phyloP scores from a whole-genome alignment of 148 eudicot species.

The Cornus florida region DNA sequence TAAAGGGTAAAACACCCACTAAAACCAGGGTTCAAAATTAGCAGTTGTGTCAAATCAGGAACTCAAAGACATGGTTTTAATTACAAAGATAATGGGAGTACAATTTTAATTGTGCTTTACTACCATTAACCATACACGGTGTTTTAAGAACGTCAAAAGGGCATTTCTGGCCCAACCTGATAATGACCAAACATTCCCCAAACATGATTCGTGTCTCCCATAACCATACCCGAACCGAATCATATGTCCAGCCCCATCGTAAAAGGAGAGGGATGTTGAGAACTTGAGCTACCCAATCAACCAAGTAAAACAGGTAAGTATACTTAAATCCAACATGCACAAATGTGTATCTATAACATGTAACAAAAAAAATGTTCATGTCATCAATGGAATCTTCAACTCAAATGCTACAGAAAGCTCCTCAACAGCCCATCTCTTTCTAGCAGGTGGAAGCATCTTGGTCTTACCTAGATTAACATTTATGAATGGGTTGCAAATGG shows the following conservation, averaged over 20 bases:
- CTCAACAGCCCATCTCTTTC: no score
- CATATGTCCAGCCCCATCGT: background rate
- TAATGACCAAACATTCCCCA: background rate
- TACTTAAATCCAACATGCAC: background rate
- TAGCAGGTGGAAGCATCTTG: no score
- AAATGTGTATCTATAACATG: background rate
- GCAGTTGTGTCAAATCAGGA: background rate
- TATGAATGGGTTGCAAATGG: no score
- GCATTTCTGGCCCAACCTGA: background rate
- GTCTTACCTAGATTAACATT: no score
- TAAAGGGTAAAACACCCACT: background rate
- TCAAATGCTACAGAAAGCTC: no score
- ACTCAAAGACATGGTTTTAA: background rate
- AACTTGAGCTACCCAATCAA: background rate
- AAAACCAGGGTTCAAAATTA: background rate
- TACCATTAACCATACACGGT: background rate
- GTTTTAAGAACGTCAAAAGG: background rate
- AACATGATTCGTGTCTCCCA: no score
- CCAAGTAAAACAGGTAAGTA: background rate
- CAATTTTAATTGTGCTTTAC: background rate
- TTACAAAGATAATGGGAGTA: background rate
- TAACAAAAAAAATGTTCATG: background rate
- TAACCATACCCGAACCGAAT: background rate
- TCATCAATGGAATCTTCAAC: background rate
- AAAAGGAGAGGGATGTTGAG: background rate